Evolutionary conservation across 2,329 filamentous ascomycete species (phyloP), one percentile per base, ranked within the genome.

Genomic region (Seiridium unicorne): DNA sequence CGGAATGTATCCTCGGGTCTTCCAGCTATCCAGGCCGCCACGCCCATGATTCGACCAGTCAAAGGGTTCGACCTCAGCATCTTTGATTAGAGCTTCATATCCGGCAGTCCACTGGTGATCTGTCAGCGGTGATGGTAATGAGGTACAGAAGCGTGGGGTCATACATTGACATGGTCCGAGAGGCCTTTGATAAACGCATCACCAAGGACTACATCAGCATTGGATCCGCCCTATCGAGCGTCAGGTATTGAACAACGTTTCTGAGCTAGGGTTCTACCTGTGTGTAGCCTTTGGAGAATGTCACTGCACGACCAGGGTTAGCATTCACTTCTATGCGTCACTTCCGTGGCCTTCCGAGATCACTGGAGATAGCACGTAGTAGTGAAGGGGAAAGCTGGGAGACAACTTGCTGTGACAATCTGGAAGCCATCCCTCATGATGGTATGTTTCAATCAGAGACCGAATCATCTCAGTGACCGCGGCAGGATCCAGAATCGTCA

Each of bases 21-120:
- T 91, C 90, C 90, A 93, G 64, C 86, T 89, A 54, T 83, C 79
- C 9, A 93, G 76, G 0, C 89, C 90, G 4, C 90, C 90, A 0
- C 89, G 82, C 3, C 89, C 90, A 70, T 90, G 83, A 5, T 87
- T 81, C 46, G 83, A 82, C 90, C 90, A 93, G 69, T 91, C 86
- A 38, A 76, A 76, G 0, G 90, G 89, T 67, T 91, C 86, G 9
- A 86, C 80, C 65, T 92, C 89, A 3, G 89, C 89, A 62, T 93
- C 89, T 60, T 89, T 89, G 3, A 90, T 77, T 0, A 93, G 81
- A 0, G 90, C 90, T 65, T 87, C 83, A 63, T 90, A 92, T 0
- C 86, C 90, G 5, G 82, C 81, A 2, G 79, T 72, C 90, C 90
- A 93, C 70, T 90, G 8, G 5, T 9, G 1, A 32, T 3, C 31